Evolutionary conservation across 148 eudicot genomes (phyloP).

Genomic region (Camellia japonica): DNA sequence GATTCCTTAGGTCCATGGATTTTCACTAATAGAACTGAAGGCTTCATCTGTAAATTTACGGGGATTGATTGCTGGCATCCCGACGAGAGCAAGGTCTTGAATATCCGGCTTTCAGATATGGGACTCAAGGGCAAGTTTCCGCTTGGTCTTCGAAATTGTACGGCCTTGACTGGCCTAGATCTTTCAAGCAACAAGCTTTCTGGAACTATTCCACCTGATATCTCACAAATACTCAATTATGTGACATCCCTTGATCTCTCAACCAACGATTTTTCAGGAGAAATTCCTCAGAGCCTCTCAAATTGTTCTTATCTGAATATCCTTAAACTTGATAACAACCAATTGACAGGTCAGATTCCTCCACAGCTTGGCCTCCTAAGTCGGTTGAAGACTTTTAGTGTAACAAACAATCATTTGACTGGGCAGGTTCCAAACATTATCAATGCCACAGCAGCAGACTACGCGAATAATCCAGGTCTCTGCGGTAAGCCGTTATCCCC

Average conservation of each 20-base stretch:
- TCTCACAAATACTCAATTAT: conserved; percentile 27
- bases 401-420: conserved; percentile 40
- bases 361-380: conserved; percentile 34
- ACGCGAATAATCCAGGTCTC: conserved; percentile 38
- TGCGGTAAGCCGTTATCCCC: conserved; percentile 40
- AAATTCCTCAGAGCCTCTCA: conserved; percentile 35
- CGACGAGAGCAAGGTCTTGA: conserved; percentile 45
- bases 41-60: conserved; percentile 46
- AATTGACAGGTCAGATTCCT: conserved; percentile 48
- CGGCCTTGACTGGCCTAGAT: conserved; percentile 38
- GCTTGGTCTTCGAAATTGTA: conserved; percentile 36
- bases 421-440: conserved; percentile 38
- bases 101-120: conserved; percentile 39
- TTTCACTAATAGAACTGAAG: conserved; percentile 45
- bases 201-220: conserved; percentile 41
- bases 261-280: conserved; percentile 49
- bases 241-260: conserved; percentile 50
- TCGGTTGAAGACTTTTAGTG: conserved; percentile 40
- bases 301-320: conserved; percentile 43
- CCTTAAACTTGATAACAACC: conserved; percentile 43
- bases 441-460: conserved; percentile 23
- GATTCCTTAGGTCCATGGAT: conserved; percentile 44
- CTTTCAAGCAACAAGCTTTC: conserved; percentile 45
- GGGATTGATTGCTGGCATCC: conserved; percentile 63
- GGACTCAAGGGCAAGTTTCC: conserved; percentile 57